Evolutionary conservation across 176 grass and related monocot genomes (phyloP), one percentile per base, ranked within the genome.

Genomic region (Musa beccarii): DNA sequence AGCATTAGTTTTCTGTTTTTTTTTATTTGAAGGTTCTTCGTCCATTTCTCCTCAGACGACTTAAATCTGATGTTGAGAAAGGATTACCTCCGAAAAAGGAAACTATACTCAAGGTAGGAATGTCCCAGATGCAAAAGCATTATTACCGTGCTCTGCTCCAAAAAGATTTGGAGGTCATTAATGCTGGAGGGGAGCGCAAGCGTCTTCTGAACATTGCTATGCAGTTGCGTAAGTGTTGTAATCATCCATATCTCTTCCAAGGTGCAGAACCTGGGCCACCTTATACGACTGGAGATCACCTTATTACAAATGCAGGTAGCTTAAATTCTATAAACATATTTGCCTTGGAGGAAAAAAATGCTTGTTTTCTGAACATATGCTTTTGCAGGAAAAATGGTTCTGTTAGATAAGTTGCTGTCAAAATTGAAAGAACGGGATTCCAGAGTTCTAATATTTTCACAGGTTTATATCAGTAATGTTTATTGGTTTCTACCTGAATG

Each of bases 241-340:
- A 92, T 51, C 90, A 92, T 87, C 90, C 90, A 80, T 92, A 92
- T 84, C 79, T 92, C 51, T 92, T 92, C 79, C 86, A 89, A 81
- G 90, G 90, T 80, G 90, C 86, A 20, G 89, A 92, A 53, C 89
- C 86, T 79, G 89, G 89, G 26, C 89, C 89, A 73, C 89, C 89
- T 29, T 92, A 92, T 73, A 92, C 89, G 68, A 92, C 86, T 29
- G 89, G 86, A 75, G 90, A 92, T 11, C 90, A 92, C 89, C 86
- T 92, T 66, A 88, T 92, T 63, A 87, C 84, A 72, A 92, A 89
- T 74, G 83, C 89, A 73, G 89, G 89, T 92, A 83, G 51, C 49
- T 22, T 73, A 66, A 69, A 19, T 77, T 71, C 63, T 53, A 50
- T 23, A 11, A 43, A 65, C 17, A 64, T 57, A 52, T 72, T 75